Conservation (phyloP, 1,284 basidiomycete genomes). For the Boletus holoroseus region DNA sequence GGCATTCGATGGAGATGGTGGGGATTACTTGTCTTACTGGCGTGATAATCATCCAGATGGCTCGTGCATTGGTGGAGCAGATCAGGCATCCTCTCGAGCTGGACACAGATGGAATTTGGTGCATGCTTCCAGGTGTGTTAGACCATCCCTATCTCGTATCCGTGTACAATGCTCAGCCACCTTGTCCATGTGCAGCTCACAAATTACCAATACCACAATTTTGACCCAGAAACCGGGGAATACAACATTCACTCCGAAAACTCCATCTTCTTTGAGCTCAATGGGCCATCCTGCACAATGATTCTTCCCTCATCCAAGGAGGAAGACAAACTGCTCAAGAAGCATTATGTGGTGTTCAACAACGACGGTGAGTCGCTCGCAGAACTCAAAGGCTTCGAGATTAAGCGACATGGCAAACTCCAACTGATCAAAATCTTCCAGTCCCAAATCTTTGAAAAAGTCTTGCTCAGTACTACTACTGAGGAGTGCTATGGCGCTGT, state of each 20-base stretch:
- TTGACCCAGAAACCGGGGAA: slow-evolving; percentile 77
- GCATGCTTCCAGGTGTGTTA: slow-evolving; percentile 99
- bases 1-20: slow-evolving; percentile 99
- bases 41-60: slow-evolving; percentile 99
- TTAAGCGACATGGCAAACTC: slow-evolving; percentile 95
- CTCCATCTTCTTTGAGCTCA: slow-evolving; percentile 99
- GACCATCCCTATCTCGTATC: slow-evolving; percentile 89
- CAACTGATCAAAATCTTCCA: slow-evolving; percentile 99
- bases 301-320: slow-evolving; percentile 99
- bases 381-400: slow-evolving; percentile 98
- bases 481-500: slow-evolving; percentile 96
- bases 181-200: slow-evolving; percentile 95
- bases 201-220: slow-evolving; percentile 96
- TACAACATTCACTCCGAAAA: slow-evolving; percentile 93
- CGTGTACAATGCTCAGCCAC: slow-evolving; percentile 99
- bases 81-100: slow-evolving; percentile 96
- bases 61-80: slow-evolving; percentile 95
- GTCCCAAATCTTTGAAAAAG: slow-evolving; percentile 97
- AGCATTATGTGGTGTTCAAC: slow-evolving; percentile 99
- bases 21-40: slow-evolving; percentile 99
- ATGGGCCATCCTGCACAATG: slow-evolving; percentile 99
- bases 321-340: slow-evolving; percentile 98
- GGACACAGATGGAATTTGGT: slow-evolving; percentile 99
- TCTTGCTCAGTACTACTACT: slow-evolving; percentile 87
- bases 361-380: slow-evolving; percentile 96